Conservation (phyloP, 2,329 filamentous ascomycete genomes). For the Diaporthe ilicicola region DNA sequence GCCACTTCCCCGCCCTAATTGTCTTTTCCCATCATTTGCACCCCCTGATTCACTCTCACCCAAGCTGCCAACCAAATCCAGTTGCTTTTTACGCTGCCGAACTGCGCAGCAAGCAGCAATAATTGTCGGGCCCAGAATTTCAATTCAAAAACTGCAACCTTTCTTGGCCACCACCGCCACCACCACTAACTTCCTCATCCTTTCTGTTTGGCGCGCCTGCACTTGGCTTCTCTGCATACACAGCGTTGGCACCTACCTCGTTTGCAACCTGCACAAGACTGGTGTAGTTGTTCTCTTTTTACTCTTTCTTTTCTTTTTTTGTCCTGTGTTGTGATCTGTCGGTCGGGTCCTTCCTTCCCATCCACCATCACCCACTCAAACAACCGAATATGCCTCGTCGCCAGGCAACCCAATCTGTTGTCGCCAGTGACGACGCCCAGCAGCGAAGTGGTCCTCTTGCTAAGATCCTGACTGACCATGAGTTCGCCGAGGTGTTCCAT, state of each 20-base stretch:
- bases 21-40: neutral
- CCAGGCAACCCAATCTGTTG: neutral
- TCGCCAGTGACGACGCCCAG: neutral
- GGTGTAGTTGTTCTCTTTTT: neutral
- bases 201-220: neutral
- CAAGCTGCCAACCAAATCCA: neutral
- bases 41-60: neutral
- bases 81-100: neutral
- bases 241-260: neutral
- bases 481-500: conserved; percentile 22
- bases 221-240: neutral
- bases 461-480: conserved; percentile 1
- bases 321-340: neutral
- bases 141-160: neutral
- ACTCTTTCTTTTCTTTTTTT: neutral
- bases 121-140: neutral
- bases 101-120: neutral
- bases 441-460: neutral
- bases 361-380: neutral
- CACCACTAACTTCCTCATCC: too few relatives aligned
- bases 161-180: neutral
- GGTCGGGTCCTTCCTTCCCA: neutral
- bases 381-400: conserved; percentile 23
- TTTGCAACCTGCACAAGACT: neutral
- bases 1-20: neutral